phyloP scores from a whole-genome alignment of 2,329 filamentous ascomycete species.

The Alternaria rosae region DNA sequence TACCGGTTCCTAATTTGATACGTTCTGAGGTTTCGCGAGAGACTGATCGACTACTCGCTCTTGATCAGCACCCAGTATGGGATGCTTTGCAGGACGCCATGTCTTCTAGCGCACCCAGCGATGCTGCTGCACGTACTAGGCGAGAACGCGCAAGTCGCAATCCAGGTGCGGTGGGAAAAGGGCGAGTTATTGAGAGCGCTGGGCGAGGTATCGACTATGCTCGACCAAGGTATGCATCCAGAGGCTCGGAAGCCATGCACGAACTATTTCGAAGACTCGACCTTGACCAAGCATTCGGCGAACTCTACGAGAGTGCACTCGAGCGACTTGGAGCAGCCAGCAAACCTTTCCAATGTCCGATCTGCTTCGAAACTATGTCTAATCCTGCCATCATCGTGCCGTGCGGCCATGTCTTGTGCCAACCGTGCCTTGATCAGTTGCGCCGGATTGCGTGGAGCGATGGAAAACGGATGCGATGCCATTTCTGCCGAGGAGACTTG shows the following conservation, averaged over 20 bases:
- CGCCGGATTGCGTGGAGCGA: background rate
- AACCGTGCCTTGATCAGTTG: background rate
- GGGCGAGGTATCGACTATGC: background rate
- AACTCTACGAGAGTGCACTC: background rate
- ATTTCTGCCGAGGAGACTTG: background rate
- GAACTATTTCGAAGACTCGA: background rate
- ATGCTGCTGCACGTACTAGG: background rate
- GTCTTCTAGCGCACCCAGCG: background rate
- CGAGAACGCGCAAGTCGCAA: background rate
- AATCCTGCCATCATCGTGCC: background rate
- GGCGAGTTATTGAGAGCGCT: background rate
- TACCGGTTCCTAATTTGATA: background rate
- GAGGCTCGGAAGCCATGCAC: background rate
- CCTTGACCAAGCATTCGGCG: background rate
- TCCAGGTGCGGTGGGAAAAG: background rate
- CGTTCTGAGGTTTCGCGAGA: background rate
- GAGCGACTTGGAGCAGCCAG: background rate
- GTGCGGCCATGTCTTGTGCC: background rate
- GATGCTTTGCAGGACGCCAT: background rate
- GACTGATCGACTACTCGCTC: background rate
- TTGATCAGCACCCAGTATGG: background rate
- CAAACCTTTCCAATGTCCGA: background rate
- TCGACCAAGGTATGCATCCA: background rate
- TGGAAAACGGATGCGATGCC: background rate
- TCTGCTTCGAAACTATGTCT: background rate